A percentile compares a stretch with the other conserved stretches of the same genome.
Conservation (phyloP, 768 basidiomycete species). For the Tricholoma flavovirens region DNA sequence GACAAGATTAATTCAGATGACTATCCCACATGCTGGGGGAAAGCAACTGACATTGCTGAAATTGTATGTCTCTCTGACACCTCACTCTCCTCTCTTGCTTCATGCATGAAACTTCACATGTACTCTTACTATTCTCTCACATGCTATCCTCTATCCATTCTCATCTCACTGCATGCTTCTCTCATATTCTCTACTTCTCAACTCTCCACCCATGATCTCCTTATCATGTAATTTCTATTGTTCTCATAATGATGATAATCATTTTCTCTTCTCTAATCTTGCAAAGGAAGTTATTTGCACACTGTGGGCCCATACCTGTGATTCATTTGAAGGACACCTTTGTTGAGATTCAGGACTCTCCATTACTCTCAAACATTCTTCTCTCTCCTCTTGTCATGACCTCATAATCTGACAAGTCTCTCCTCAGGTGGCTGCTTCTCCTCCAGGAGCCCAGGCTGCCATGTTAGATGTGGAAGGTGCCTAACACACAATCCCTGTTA, state of each 20-base stretch:
- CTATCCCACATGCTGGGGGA: slow-evolving; percentile 20
- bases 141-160: background rate
- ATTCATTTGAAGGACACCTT: background rate
- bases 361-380: background rate
- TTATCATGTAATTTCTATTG: too few species aligned
- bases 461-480: slow-evolving; percentile 24
- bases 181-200: background rate
- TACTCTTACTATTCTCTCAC: background rate
- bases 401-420: background rate
- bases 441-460: slow-evolving; percentile 23
- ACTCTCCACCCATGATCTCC: too few species aligned
- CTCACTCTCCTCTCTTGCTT: background rate
- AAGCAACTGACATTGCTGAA: slow-evolving; percentile 9
- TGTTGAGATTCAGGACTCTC: background rate
- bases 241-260: background rate
- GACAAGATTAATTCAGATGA: slow-evolving; percentile 1
- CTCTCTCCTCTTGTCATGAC: background rate
- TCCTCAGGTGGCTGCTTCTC: slow-evolving; percentile 18
- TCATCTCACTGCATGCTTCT: background rate
- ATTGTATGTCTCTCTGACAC: slow-evolving; percentile 9
- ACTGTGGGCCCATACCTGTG: background rate
- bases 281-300: background rate
- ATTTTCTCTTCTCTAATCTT: background rate
- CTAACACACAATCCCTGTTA: slow-evolving; percentile 25
- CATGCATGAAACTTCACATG: background rate